Percentiles rank a stretch among this genome's conserved stretches.
phyloP scores from a whole-genome alignment of 2,329 filamentous ascomycete species.

The Trichoderma pleuroti region DNA sequence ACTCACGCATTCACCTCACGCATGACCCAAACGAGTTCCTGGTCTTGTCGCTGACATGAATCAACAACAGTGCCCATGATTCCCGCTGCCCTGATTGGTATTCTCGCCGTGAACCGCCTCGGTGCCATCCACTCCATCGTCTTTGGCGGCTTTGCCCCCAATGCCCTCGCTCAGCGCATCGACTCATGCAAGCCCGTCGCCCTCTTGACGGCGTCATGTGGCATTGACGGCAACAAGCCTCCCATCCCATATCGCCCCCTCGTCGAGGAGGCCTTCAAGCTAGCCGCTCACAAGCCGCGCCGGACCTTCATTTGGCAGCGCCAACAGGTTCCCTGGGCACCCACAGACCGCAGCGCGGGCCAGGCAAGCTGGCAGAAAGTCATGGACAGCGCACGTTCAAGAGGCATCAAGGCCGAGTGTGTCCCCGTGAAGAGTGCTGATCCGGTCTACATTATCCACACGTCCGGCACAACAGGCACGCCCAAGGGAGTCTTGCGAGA shows the following conservation, averaged over 20 bases:
- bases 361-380: constrained; percentile 78
- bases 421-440: constrained; percentile 77
- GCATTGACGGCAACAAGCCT: constrained; percentile 81
- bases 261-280: constrained; percentile 67
- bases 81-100: constrained; percentile 79
- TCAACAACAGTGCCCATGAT: constrained; percentile 82
- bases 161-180: constrained; percentile 81
- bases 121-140: constrained; percentile 90
- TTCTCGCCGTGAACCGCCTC: constrained; percentile 74
- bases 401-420: constrained; percentile 66
- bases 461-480: constrained; percentile 74
- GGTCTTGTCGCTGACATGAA: background rate
- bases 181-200: constrained; percentile 72
- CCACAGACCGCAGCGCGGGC: constrained; percentile 60
- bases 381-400: constrained; percentile 64
- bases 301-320: constrained; percentile 82
- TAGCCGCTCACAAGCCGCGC: constrained; percentile 66
- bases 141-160: constrained; percentile 85
- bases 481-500: constrained; percentile 83
- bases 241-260: constrained; percentile 74
- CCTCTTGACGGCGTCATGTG: constrained; percentile 86
- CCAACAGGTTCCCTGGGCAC: constrained; percentile 70
- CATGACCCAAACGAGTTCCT: too few relatives aligned
- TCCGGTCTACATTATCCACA: constrained; percentile 87
- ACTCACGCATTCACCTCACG: background rate